Base-by-base conservation (phyloP, 768 basidiomycete genomes). In the Amanita subjunquillea region DNA sequence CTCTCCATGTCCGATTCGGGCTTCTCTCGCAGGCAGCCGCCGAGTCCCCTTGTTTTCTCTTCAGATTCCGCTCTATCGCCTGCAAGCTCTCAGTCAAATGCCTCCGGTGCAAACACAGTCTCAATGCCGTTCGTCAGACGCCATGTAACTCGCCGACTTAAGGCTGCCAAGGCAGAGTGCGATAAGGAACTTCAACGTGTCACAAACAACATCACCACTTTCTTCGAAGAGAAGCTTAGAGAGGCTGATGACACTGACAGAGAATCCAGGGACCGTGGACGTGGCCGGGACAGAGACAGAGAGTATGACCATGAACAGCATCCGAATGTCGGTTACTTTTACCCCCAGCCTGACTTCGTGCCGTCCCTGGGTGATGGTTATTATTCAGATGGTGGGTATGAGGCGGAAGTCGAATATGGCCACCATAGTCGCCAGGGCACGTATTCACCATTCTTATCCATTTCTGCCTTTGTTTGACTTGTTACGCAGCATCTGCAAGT, bases 161-260 rank as follows among this genome's bases (percentile, higher is more conserved):
- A 84, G 72, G 87, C 86, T 3, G 93, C 95, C 54, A 98, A 99
- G 74, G 82, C 88, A 48, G 89, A 90, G 58, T 99, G 95, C 75
- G 92, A 99, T 79, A 89, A 88, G 74, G 92, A 96, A 68, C 81
- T 99, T 7, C 84, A 86, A 63, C 86, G 91, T 63, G 88, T 97
- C 64, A 91, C 94, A 55, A 85, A 90, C 69, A 90, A 84, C 55
- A 93, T 99, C 73, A 95, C 95, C 57, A 69, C 82, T 37, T 97
- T 92, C 69, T 95, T 96, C 59, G 95, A 99, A 71, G 87, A 92
- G 63, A 80, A 85, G 60, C 77, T 95, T 36, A 76, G 86, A 42
- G 87, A 90, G 57, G 81, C 76, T 50, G 85, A 91, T 59, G 85
- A 87, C 62, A 64, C 69, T 17, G 86, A 87, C 64, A 80, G 79